phyloP scores from a whole-genome alignment of 441 rosid species.

The Aleurites moluccanus region DNA sequence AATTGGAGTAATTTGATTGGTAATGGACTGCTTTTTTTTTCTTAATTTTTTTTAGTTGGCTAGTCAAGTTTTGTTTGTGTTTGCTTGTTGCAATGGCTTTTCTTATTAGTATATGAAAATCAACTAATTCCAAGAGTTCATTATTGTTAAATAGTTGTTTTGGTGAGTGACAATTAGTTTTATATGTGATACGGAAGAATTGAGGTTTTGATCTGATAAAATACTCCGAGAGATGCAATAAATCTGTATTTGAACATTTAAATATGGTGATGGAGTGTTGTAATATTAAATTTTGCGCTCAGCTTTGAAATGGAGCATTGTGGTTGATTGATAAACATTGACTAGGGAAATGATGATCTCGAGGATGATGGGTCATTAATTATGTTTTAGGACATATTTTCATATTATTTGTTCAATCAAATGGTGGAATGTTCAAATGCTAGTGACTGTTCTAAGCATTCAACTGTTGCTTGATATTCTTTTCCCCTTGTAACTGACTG shows the following conservation, averaged over 20 bases:
- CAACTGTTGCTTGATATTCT: neutral
- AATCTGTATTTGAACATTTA: neutral
- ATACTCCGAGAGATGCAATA: neutral
- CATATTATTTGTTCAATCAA: neutral
- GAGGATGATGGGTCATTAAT: neutral
- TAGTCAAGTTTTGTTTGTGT: neutral
- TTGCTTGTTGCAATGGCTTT: constrained; percentile 9
- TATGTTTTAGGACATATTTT: neutral
- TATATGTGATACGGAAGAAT: neutral
- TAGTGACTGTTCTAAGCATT: no score
- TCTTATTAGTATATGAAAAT: neutral
- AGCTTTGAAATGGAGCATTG: neutral
- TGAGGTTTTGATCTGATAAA: neutral
- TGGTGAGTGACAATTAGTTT: neutral
- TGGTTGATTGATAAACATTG: neutral
- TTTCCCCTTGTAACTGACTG: neutral
- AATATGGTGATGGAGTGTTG: neutral
- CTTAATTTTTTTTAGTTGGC: neutral
- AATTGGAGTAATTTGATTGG: constrained; percentile 16
- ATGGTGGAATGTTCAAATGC: neutral
- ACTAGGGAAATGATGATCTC: neutral
- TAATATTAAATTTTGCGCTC: neutral
- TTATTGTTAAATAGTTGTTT: neutral
- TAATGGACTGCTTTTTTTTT: neutral
- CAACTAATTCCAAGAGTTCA: neutral